Evolutionary conservation across 2,329 filamentous ascomycete species (phyloP).

Genomic region (Graphiopsis chlorocephala): DNA sequence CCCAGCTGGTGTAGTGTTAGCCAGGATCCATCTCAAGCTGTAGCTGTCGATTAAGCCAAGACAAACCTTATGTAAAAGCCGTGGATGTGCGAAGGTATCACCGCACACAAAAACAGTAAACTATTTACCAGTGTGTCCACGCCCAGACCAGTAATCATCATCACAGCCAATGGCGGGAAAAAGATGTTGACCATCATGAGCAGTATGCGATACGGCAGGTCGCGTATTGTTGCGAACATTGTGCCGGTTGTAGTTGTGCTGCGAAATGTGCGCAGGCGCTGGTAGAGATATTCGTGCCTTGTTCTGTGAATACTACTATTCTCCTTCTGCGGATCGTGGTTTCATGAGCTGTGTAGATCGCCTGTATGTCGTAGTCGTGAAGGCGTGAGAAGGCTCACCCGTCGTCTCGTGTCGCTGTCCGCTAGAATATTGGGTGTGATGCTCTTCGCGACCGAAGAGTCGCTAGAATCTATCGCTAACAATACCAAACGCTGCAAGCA

Average conservation of each 20-base stretch:
- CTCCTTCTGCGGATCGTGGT: not conserved
- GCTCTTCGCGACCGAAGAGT: not conserved
- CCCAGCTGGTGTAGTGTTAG: conserved; percentile 24
- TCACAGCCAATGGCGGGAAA: conserved; percentile 40
- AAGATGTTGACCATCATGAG: conserved; percentile 40
- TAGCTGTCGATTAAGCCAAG: not conserved
- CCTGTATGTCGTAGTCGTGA: not conserved
- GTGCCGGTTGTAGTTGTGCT: not conserved
- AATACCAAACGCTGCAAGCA: not conserved
- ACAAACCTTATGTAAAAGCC: conserved; percentile 39
- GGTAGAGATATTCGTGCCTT: not conserved
- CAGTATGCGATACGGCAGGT: conserved; percentile 33
- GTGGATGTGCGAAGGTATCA: conserved; percentile 42
- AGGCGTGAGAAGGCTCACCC: not conserved
- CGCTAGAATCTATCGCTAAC: not conserved
- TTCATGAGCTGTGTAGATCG: not conserved
- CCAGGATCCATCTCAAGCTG: too few species aligned
- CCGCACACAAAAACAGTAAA: conserved; percentile 40
- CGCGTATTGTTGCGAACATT: conserved; percentile 18
- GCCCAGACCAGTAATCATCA: conserved; percentile 37
- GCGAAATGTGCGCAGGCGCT: not conserved
- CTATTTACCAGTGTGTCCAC: conserved; percentile 39
- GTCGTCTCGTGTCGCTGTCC: not conserved
- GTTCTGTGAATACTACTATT: not conserved
- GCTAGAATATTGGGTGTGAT: not conserved